Evolutionary conservation across 2,329 filamentous ascomycete species (phyloP), one percentile per base, ranked within the genome.

Genomic region (Colletotrichum eremochloae): DNA sequence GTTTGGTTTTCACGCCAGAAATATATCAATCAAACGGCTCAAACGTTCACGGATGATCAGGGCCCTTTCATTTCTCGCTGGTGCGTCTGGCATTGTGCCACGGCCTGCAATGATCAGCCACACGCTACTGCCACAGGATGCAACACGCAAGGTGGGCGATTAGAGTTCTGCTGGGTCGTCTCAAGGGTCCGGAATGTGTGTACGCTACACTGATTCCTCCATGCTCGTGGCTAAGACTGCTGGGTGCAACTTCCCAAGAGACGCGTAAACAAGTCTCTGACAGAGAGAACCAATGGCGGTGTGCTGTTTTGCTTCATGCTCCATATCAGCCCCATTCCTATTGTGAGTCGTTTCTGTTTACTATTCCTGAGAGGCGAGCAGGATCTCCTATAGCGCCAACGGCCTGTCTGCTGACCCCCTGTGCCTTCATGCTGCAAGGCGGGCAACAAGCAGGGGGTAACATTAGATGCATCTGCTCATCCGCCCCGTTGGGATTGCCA

Each of bases 81-180:
- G 69, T 56, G 66, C 55, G 55, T 65, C 44, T 31, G 53, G 42
- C 52, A 31, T 52, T 63, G 65, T 63, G 69, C 69, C 69, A 69
- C 69, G 60, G 60, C 40, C 55, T 40, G 46, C 46, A 24, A 48
- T 64, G 24, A 72, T 60, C 69, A 69, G 66, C 69, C 69, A 72
- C 66, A 69, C 60, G 53, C 60, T 55, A 69, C 61, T 58, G 65
- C 65, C 69, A 69, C 69, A 69, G 60, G 65, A 68, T 63, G 44
- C 64, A 50, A 71, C 64, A 63, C 3, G 44, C 68, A 53, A 46
- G 55, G 57, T 44, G 36, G 18, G 14, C 18, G 31, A 24, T 71
- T 63, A 63, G 44, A 68, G 65, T 71, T 68, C 38, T 68, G 58
- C 65, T 40, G 52, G 52, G 65, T 60, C 64, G 57, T 63, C 68